Conservation (phyloP, 495 filamentous ascomycete species). For the Endocarpon pusillum region DNA sequence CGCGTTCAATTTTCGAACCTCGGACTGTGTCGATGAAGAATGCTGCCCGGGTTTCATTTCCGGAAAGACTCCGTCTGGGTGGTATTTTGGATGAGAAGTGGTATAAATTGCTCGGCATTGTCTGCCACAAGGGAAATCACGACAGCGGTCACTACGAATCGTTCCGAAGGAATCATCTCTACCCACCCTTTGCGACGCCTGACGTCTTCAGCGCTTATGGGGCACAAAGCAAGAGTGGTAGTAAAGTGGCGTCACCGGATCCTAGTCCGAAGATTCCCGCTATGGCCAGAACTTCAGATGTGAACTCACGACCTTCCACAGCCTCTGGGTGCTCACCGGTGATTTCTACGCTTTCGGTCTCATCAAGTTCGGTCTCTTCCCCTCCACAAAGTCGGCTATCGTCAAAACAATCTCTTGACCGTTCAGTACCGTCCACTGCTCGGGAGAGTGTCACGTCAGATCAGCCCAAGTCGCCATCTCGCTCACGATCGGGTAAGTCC, state of each 20-base stretch:
- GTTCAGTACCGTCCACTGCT: conserved; percentile 16
- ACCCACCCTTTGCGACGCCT: conserved; percentile 64
- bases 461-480: conserved; percentile 1
- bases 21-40: conserved; percentile 73
- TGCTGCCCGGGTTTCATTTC: conserved; percentile 79
- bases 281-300: conserved; percentile 9
- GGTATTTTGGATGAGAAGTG: conserved; percentile 57
- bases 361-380: conserved; percentile 18
- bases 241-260: conserved; percentile 26
- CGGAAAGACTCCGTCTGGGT: conserved; percentile 65
- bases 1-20: conserved; percentile 70
- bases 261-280: conserved; percentile 25
- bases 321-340: conserved; percentile 19
- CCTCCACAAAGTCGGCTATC: conserved; percentile 6
- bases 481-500: conserved; percentile 1
- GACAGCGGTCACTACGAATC: conserved; percentile 95
- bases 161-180: conserved; percentile 72
- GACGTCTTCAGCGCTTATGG: conserved; percentile 54
- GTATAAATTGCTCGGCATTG: conserved; percentile 73
- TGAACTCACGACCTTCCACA: conserved; percentile 10
- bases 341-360: conserved; percentile 24
- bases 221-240: conserved; percentile 42
- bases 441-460: conserved; percentile 14
- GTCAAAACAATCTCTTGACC: conserved; percentile 8
- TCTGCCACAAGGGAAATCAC: conserved; percentile 92